Conservation (phyloP, 2,329 filamentous ascomycete genomes). For the Pyrenophora seminiperda region DNA sequence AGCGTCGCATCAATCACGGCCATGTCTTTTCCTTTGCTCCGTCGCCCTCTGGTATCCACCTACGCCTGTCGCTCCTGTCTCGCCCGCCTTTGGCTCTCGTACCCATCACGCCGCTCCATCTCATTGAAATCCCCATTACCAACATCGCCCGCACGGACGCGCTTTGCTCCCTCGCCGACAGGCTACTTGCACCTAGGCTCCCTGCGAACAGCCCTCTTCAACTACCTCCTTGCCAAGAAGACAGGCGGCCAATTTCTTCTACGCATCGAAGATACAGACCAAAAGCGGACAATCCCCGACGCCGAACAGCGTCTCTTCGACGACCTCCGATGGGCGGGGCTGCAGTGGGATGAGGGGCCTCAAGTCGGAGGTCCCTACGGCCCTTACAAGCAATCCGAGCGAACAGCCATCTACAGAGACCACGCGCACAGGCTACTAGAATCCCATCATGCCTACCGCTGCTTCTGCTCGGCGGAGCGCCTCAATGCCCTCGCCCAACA, state of each 20-base stretch:
- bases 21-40: constrained; percentile 32
- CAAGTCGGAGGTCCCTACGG: constrained; percentile 79
- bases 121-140: constrained; percentile 32
- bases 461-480: constrained; percentile 81
- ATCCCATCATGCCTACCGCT: constrained; percentile 81
- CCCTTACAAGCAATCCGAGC: constrained; percentile 87
- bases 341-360: constrained; percentile 94
- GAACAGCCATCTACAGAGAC: constrained; percentile 72
- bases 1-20: constrained; percentile 5
- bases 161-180: constrained; percentile 95
- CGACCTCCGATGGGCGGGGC: constrained; percentile 85
- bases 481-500: constrained; percentile 69
- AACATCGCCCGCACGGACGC: constrained; percentile 61
- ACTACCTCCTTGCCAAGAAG: constrained; percentile 85
- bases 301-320: constrained; percentile 78
- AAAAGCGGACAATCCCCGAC: constrained; percentile 78
- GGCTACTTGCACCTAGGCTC: constrained; percentile 93
- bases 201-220: constrained; percentile 90
- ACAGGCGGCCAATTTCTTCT: constrained; percentile 90
- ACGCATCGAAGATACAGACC: constrained; percentile 93
- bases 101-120: constrained; percentile 19
- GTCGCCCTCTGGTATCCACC: constrained; percentile 27
- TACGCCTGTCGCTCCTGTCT: constrained; percentile 43
- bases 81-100: constrained; percentile 26
- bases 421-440: constrained; percentile 73